phyloP scores from a whole-genome alignment of 2,329 filamentous ascomycete species.

The Aspergillus ruber region DNA sequence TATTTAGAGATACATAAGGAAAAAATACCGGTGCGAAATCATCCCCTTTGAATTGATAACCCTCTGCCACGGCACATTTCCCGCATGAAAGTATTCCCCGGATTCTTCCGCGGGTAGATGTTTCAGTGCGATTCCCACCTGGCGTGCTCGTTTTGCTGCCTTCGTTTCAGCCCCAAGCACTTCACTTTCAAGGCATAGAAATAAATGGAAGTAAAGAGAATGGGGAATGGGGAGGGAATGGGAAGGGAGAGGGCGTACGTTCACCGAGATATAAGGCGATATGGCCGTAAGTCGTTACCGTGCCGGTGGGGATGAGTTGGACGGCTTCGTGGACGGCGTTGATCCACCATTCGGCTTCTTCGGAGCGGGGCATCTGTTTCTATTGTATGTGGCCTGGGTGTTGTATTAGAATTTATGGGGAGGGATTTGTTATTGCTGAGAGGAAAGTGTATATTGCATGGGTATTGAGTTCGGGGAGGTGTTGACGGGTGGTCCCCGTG shows the following conservation, averaged over 20 bases:
- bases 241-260: constrained; percentile 60
- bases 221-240: too few species aligned
- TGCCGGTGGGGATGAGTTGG: constrained; percentile 75
- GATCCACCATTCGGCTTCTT: constrained; percentile 46
- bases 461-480: too few species aligned
- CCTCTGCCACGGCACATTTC: constrained; percentile 88
- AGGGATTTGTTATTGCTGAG: too few species aligned
- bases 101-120: constrained; percentile 59
- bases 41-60: constrained; percentile 81
- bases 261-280: constrained; percentile 57
- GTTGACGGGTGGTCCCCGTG: too few species aligned
- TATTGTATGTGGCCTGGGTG: too few species aligned
- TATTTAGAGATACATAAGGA: neutral
- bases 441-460: too few species aligned
- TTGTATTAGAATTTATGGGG: too few species aligned
- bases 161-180: too few species aligned
- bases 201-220: constrained; percentile 47
- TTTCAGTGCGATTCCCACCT: constrained; percentile 87
- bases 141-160: constrained; percentile 67
- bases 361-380: constrained; percentile 36
- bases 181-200: neutral
- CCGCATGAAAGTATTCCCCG: constrained; percentile 57
- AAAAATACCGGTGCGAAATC: constrained; percentile 70
- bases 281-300: constrained; percentile 79
- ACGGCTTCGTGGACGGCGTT: constrained; percentile 72